phyloP scores from a whole-genome alignment of 1,284 basidiomycete genomes.

The Microbotryomycetes sp. region DNA sequence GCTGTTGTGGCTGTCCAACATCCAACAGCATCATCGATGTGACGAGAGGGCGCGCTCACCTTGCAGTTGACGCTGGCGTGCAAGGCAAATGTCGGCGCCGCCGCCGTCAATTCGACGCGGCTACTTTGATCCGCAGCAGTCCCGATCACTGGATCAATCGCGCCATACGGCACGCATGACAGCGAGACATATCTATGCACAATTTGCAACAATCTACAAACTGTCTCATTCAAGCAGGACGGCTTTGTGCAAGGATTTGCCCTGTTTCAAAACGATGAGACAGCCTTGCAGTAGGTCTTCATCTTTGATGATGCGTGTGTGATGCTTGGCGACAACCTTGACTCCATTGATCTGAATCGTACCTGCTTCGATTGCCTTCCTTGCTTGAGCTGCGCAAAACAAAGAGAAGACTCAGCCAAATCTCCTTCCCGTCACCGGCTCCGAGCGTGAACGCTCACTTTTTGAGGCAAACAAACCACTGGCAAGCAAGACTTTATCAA shows the following conservation, averaged over 20 bases:
- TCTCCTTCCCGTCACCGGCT: background rate
- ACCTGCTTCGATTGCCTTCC: constrained; percentile 49
- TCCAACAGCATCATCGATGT: background rate
- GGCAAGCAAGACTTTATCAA: constrained; percentile 18
- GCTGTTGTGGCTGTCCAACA: too few relatives aligned
- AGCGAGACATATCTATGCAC: background rate
- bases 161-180: too few relatives aligned
- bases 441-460: constrained; percentile 8
- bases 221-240: constrained; percentile 26
- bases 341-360: constrained; percentile 55
- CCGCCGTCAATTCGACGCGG: background rate
- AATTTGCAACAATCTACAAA: background rate
- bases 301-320: constrained; percentile 42
- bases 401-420: background rate
- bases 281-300: constrained; percentile 57
- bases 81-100: background rate
- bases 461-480: constrained; percentile 26
- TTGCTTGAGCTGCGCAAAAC: constrained; percentile 50
- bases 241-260: constrained; percentile 58
- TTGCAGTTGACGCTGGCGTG: background rate
- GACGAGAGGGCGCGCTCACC: background rate
- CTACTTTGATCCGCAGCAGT: background rate
- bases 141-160: too few relatives aligned
- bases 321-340: constrained; percentile 40
- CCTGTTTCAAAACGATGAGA: constrained; percentile 63